phyloP scores from a whole-genome alignment of 202 grass and related monocot species.

The Dendrocalamus latiflorus region DNA sequence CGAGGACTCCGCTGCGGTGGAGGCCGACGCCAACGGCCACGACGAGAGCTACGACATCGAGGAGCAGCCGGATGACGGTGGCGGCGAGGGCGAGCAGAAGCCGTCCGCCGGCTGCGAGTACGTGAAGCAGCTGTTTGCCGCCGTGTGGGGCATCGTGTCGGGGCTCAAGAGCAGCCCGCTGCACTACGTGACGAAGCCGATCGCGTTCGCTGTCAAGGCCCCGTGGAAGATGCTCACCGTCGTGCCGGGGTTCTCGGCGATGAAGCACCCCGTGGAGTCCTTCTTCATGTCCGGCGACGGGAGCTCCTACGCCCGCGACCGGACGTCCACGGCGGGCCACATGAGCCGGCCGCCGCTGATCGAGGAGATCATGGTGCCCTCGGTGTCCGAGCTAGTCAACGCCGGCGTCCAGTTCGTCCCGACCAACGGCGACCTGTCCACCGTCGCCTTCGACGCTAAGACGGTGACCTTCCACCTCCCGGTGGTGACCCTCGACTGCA shows the following conservation, averaged over 20 bases:
- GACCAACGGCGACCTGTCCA: constrained; percentile 46
- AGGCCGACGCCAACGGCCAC: not conserved
- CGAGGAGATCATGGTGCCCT: constrained; percentile 82
- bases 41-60: constrained; percentile 38
- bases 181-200: constrained; percentile 43
- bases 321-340: not conserved
- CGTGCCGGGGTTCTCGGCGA: constrained; percentile 49
- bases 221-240: constrained; percentile 75
- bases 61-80: constrained; percentile 25
- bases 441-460: constrained; percentile 50
- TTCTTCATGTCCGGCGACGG: constrained; percentile 42
- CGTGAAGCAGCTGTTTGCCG: constrained; percentile 37
- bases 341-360: constrained; percentile 53
- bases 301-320: constrained; percentile 9
- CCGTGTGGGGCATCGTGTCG: constrained; percentile 40
- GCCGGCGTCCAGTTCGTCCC: constrained; percentile 51
- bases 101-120: constrained; percentile 15
- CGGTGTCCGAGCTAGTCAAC: constrained; percentile 51
- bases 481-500: constrained; percentile 43
- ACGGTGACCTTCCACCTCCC: constrained; percentile 60
- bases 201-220: constrained; percentile 56
- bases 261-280: constrained; percentile 41
- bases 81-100: not conserved
- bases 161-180: constrained; percentile 35
- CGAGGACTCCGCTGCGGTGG: not conserved